Base-by-base conservation (phyloP, 257 asterid species). In the Solanum sejunctum region DNA sequence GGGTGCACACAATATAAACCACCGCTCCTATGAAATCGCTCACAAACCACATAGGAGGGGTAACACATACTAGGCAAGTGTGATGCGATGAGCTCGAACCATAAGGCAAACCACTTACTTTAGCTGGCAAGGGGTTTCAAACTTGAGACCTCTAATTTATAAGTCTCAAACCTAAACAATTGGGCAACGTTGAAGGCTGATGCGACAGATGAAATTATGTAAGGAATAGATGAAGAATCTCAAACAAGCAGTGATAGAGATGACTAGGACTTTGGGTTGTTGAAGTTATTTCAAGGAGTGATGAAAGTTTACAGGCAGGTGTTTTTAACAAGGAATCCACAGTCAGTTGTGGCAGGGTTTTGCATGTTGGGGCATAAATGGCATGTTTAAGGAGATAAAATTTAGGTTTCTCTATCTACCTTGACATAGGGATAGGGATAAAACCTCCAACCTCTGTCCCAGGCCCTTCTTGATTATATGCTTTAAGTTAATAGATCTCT, bases 151-250 rank as follows among this genome's bases (percentile, higher is more conserved):
- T 36, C 5, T 6, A 4, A 4, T 0, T 0, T 36, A 26, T 26
- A 36, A 32, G 39, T 32, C 0, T 4, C 39, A 36, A 36, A 6
- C 1, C 39, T 6, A 36, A 36, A 36, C 39, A 0, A 3, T 0
- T 36, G 0, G 39, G 0, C 39, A 5, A 36, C 0, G 6, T 28
- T 2, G 2, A 28, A 2, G 32, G 32, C 2, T 28, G 32, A 28
- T 2, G 32, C 32, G 1, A 2, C 2, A 28, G 32, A 28, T 28
- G 1, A 28, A 28, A 0, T 28, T 0, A 28, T 28, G 81, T 92
- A 91, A 77, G 97, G 94, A 36, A 86, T 86, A 26, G 95, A 93
- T 56, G 97, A 93, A 43, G 97, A 92, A 83, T 94, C 97, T n/a
- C 85, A 93, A 81, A 85, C 88, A 3, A 83, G 90, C 83, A 92